Conservation (phyloP, 192 early-diverging fungal genomes). For the Backusella macrospora region DNA sequence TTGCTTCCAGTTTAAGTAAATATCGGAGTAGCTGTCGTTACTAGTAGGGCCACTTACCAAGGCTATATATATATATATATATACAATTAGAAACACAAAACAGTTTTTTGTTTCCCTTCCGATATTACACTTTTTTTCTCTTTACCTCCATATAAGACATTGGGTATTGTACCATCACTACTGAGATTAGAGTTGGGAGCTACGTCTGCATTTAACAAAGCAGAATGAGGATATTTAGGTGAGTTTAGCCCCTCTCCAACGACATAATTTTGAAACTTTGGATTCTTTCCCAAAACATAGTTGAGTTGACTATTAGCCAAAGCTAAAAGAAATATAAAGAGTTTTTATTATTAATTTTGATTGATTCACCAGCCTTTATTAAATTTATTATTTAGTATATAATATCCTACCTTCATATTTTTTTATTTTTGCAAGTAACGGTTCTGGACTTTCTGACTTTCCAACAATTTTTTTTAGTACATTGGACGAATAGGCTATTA, state of each 20-base stretch:
- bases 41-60: conserved; percentile 61
- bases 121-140: not conserved
- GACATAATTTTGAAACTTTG: conserved; percentile 42
- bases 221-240: conserved; percentile 56
- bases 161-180: not conserved
- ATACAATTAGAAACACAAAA: too few species aligned
- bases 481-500: conserved; percentile 24
- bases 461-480: conserved; percentile 38
- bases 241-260: conserved; percentile 58
- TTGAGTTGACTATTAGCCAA: conserved; percentile 47
- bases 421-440: conserved; percentile 12
- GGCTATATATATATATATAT: conserved; percentile 24
- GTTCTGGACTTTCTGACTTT: conserved; percentile 17
- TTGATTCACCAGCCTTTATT: not conserved
- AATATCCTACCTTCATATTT: conserved; percentile 15
- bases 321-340: not conserved
- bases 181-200: not conserved
- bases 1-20: conserved; percentile 46
- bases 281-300: conserved; percentile 57
- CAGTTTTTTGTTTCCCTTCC: too few species aligned
- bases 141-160: conserved; percentile 9
- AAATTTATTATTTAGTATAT: not conserved
- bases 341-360: not conserved
- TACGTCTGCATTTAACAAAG: conserved; percentile 35
- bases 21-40: conserved; percentile 51